Evolutionary conservation across 1,284 basidiomycete genomes (phyloP).

Genomic region (Ustilago curta): DNA sequence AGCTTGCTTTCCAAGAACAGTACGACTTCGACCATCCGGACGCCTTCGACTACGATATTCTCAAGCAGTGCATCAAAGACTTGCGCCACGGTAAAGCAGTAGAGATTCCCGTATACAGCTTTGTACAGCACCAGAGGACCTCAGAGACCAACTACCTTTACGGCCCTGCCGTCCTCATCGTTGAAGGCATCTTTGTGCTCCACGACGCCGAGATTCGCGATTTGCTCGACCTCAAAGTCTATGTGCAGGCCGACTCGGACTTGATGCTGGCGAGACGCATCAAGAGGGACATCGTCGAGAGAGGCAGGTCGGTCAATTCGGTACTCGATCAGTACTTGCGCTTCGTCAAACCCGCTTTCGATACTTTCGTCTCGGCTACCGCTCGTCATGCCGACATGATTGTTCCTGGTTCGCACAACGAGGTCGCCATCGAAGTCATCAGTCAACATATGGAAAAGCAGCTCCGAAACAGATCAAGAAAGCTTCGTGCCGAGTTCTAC

Average conservation of each 20-base stretch:
- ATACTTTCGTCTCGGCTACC: slow-evolving; percentile 92
- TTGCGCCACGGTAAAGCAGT: slow-evolving; percentile 80
- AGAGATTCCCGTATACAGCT: slow-evolving; percentile 90
- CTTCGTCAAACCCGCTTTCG: slow-evolving; percentile 86
- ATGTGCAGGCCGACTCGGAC: slow-evolving; percentile 83
- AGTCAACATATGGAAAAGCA: slow-evolving; percentile 89
- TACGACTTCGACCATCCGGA: slow-evolving; percentile 94
- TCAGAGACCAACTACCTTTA: slow-evolving; percentile 91
- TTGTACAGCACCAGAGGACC: slow-evolving; percentile 87
- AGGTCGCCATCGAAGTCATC: slow-evolving; percentile 86
- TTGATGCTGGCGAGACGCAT: slow-evolving; percentile 95
- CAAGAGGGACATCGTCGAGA: slow-evolving; percentile 85
- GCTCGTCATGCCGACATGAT: slow-evolving; percentile 81
- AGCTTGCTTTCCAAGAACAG: slow-evolving; percentile 83
- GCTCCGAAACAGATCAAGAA: slow-evolving; percentile 70
- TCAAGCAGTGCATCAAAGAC: slow-evolving; percentile 80
- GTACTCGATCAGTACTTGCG: slow-evolving; percentile 93
- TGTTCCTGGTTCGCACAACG: slow-evolving; percentile 64
- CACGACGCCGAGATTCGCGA: slow-evolving; percentile 77
- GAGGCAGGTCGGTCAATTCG: slow-evolving; percentile 85
- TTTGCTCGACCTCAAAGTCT: slow-evolving; percentile 89
- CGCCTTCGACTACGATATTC: slow-evolving; percentile 89
- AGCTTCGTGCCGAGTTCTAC: slow-evolving; percentile 55
- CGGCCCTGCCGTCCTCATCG: slow-evolving; percentile 93
- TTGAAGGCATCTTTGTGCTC: slow-evolving; percentile 92